These are phyloP conservation scores for Kodamaea leandrae DNA, from an alignment of 805 yeast species.

Conservation along the genomic window DNA sequence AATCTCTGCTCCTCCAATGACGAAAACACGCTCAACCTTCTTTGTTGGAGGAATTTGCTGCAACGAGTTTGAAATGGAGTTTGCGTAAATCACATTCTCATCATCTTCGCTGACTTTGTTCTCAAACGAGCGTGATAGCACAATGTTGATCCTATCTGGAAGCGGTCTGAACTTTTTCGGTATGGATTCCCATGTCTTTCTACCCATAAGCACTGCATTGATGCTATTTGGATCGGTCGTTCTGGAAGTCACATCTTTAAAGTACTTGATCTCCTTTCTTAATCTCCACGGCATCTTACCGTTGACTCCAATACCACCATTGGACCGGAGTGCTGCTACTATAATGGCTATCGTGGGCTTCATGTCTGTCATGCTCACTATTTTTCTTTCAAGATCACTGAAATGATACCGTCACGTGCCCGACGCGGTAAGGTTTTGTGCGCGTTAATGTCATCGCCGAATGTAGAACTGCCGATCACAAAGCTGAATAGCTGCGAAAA, in stretches of 20 bases:
- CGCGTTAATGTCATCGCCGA: background rate
- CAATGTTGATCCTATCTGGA: constrained; percentile 68
- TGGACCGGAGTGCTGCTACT: constrained; percentile 84
- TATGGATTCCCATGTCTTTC: constrained; percentile 94
- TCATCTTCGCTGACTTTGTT: constrained; percentile 19
- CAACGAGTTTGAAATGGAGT: constrained; percentile 28
- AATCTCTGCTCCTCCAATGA: constrained; percentile 92
- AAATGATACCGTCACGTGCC: background rate
- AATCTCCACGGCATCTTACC: constrained; percentile 89
- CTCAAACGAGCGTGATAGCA: constrained; percentile 55
- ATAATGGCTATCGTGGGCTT: constrained; percentile 44
- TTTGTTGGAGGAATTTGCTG: constrained; percentile 32
- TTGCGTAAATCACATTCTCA: constrained; percentile 26
- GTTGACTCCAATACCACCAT: constrained; percentile 77
- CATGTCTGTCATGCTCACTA: constrained; percentile 1
- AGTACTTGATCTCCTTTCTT: constrained; percentile 80
- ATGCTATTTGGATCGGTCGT: constrained; percentile 27
- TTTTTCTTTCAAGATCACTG: background rate
- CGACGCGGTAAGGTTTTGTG: background rate
- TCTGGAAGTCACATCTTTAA: constrained; percentile 65
- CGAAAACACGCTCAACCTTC: constrained; percentile 56
- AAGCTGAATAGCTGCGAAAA: constrained; percentile 2
- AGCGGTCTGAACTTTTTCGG: constrained; percentile 84
- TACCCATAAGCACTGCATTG: constrained; percentile 93
- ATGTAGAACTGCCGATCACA: background rate